A percentile compares a stretch with the other conserved stretches of the same genome.
These are phyloP conservation scores for Ormosia emarginata DNA, from an alignment of 306 rosid genomes.

Conservation along the genomic window DNA sequence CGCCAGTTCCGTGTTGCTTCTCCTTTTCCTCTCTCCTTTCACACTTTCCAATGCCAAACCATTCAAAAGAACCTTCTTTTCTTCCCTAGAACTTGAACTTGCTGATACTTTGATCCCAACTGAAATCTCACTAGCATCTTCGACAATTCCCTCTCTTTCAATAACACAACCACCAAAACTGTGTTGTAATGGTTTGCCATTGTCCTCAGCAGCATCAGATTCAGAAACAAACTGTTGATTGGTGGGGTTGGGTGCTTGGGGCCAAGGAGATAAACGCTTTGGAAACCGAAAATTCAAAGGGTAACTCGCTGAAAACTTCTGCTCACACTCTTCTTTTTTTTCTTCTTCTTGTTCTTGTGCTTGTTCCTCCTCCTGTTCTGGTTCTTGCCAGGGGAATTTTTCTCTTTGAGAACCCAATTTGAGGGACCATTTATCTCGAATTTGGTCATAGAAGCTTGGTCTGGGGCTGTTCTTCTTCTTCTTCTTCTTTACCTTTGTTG, in stretches of 20 bases:
- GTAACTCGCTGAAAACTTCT: conserved; percentile 20
- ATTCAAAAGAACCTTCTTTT: neutral
- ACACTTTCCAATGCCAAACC: conserved; percentile 29
- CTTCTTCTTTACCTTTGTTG: conserved; percentile 23
- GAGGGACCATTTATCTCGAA: conserved; percentile 71
- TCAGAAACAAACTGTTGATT: conserved; percentile 12
- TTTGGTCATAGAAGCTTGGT: conserved; percentile 84
- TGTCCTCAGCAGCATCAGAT: conserved; percentile 10
- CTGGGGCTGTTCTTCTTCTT: conserved; percentile 54
- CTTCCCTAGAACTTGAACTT: neutral
- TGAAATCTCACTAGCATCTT: conserved; percentile 8
- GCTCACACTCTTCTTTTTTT: neutral
- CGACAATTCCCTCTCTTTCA: conserved; percentile 4
- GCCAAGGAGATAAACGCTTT: conserved; percentile 68
- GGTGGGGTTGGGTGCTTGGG: conserved; percentile 37
- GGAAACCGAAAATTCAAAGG: conserved; percentile 34
- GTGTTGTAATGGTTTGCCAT: neutral
- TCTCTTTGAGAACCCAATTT: conserved; percentile 52
- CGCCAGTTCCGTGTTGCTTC: conserved; percentile 55
- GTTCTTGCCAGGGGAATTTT: conserved; percentile 73
- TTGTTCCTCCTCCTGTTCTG: neutral
- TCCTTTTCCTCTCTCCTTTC: conserved; percentile 32
- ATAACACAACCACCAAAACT: neutral
- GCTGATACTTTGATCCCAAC: conserved; percentile 7
- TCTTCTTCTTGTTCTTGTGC: neutral